These are phyloP conservation scores for Raddia guianensis DNA, from an alignment of 176 grass and related monocot species.

Conservation along the genomic window DNA sequence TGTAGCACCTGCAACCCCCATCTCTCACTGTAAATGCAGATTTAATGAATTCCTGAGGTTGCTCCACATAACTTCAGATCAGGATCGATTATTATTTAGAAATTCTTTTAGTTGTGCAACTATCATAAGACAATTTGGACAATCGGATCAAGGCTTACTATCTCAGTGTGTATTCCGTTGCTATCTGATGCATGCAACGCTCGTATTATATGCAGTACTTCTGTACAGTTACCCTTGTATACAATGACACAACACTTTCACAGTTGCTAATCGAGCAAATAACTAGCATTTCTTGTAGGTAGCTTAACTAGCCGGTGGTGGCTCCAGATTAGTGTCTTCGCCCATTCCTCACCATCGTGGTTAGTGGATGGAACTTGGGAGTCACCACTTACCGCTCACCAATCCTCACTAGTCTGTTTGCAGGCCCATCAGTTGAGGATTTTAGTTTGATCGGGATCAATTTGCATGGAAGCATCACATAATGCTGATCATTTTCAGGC, in stretches of 20 bases:
- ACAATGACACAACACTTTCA: conserved; percentile 35
- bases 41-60: conserved; percentile 29
- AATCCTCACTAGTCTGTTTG: conserved; percentile 35
- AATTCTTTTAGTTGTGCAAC: not conserved
- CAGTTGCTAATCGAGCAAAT: conserved; percentile 38
- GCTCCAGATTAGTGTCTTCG: conserved; percentile 34
- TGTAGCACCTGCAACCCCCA: conserved; percentile 7
- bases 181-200: not conserved
- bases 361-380: conserved; percentile 30
- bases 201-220: not conserved
- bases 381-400: not conserved
- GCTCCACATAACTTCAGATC: conserved; percentile 22
- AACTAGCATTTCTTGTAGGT: conserved; percentile 34
- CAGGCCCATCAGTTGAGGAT: conserved; percentile 16
- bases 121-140: not conserved
- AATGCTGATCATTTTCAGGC: conserved; percentile 12
- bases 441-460: conserved; percentile 7
- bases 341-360: conserved; percentile 37
- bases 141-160: conserved; percentile 16
- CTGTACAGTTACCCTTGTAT: not conserved
- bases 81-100: not conserved
- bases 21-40: conserved; percentile 31
- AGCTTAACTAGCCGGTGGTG: conserved; percentile 12
- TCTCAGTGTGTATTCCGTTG: not conserved
- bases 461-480: conserved; percentile 48